Base-by-base conservation (phyloP, 2,329 filamentous ascomycete species). In the Huntiella moniliformis region DNA sequence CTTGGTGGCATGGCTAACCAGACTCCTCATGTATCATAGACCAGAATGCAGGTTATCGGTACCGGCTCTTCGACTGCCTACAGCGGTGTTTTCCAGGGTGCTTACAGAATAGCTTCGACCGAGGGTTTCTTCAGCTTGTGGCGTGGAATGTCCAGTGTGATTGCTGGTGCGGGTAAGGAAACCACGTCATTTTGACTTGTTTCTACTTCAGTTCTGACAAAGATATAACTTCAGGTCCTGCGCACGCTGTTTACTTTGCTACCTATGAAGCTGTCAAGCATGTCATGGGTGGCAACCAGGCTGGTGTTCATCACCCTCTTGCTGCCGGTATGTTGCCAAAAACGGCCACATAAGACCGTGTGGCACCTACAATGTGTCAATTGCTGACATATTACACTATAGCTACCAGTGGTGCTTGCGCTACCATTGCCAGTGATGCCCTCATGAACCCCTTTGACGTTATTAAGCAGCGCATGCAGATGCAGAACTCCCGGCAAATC, bases 381-480 rank as follows among this genome's bases (percentile, higher is more conserved):
- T 13, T 42, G 18, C 36, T 41, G 15, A 37, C 38, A 22, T 16
- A 32, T 17, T n/a, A 15, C 8, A 15, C 18, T 32, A 32, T 59
- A 94, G 91, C 85, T 51, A 80, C 85, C 52, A 94, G 86, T 59
- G 91, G 91, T 63, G 88, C 91, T 50, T 83, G 83, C 55, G 91
- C 91, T 53, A 96, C 91, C 5, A 95, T 96, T 60, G 84, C 88
- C 33, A 95, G 87, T 61, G 91, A 98, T 67, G 91, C 91, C 46
- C 76, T 98, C 53, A 98, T 98, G 91, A 98, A 96, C 59, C 91
- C 91, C 16, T 98, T 98, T 60, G 91, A 98, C 66, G 91, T 98
- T 51, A 94, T 98, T 68, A 98, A 98, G 66, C 91, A 98, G 63
- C 83, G 91, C 56, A 98, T 98, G 91, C 91, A 98, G 63, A 82